Evolutionary conservation across 139 green algal genomes (phyloP).

Genomic region (Yamagishiella unicocca): DNA sequence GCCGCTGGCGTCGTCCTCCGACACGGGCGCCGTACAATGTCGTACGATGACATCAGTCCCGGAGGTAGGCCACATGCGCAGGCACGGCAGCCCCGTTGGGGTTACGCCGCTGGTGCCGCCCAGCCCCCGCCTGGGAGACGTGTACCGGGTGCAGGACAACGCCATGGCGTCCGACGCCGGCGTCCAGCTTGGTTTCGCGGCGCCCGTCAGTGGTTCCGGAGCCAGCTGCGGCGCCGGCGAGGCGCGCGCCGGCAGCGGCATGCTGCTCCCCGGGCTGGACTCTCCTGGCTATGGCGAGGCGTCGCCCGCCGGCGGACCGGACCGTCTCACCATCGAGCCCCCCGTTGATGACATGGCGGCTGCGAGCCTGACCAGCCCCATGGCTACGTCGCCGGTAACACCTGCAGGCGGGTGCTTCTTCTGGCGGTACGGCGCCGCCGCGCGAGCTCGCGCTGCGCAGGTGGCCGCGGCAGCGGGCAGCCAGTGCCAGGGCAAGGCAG

Average conservation of each 20-base stretch:
- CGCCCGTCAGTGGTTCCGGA: neutral
- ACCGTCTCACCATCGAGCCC: constrained; percentile 30
- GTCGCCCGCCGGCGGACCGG: constrained; percentile 10
- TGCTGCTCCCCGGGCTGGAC: neutral
- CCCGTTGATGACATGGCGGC: constrained; percentile 7
- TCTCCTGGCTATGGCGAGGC: neutral
- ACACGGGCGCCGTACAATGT: neutral
- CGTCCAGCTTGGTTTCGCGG: constrained; percentile 6
- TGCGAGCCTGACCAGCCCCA: constrained; percentile 25
- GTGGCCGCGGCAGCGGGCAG: neutral
- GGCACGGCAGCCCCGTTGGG: neutral
- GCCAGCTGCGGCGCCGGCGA: neutral
- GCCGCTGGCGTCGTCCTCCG: neutral
- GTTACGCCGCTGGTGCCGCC: neutral
- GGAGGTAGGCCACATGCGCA: neutral
- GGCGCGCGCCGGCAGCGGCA: neutral
- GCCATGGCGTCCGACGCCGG: neutral
- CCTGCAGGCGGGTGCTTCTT: constrained; percentile 8
- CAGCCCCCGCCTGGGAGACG: constrained; percentile 13
- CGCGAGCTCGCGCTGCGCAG: neutral
- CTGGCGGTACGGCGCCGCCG: constrained; percentile 21
- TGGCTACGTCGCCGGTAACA: neutral
- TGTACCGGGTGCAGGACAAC: constrained; percentile 31
- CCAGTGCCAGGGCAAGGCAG: neutral
- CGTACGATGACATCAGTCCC: too few species aligned